phyloP scores from a whole-genome alignment of 345 rosid genomes.

The Excoecaria agallocha region DNA sequence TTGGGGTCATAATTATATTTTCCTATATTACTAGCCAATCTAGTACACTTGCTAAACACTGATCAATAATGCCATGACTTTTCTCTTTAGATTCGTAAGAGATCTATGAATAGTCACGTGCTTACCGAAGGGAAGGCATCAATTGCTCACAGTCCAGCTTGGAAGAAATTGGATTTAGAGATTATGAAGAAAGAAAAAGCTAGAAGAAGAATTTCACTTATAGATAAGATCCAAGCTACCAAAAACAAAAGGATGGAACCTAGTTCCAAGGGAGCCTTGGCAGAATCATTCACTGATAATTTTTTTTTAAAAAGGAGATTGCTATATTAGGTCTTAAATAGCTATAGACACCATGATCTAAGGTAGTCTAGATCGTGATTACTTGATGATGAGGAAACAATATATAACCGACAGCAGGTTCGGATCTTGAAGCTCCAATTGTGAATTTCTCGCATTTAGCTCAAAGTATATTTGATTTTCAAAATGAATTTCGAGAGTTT shows the following conservation, averaged over 20 bases:
- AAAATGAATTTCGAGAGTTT: no score
- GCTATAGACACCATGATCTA: no score
- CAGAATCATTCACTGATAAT: slow-evolving; percentile 20
- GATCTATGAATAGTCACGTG: slow-evolving; percentile 34
- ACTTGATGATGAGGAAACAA: no score
- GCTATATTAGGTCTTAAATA: background rate
- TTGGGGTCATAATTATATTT: no score
- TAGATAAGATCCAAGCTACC: slow-evolving; percentile 79
- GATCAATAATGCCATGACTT: slow-evolving; percentile 11
- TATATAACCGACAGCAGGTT: no score
- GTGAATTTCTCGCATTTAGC: no score
- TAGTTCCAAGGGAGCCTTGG: slow-evolving; percentile 18
- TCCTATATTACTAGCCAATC: no score
- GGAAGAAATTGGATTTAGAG: slow-evolving; percentile 64
- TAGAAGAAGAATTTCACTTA: slow-evolving; percentile 55
- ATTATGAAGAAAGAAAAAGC: slow-evolving; percentile 51
- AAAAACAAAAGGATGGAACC: slow-evolving; percentile 46
- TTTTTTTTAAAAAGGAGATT: slow-evolving; percentile 10
- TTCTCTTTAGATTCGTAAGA: slow-evolving; percentile 55
- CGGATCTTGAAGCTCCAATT: no score
- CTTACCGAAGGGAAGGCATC: slow-evolving; percentile 26
- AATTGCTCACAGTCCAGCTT: slow-evolving; percentile 34
- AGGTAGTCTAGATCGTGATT: no score
- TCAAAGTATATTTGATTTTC: no score
- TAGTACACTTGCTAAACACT: no score